Evolutionary conservation across 2,329 filamentous ascomycete species (phyloP).

Genomic region (Xylaria sp.): DNA sequence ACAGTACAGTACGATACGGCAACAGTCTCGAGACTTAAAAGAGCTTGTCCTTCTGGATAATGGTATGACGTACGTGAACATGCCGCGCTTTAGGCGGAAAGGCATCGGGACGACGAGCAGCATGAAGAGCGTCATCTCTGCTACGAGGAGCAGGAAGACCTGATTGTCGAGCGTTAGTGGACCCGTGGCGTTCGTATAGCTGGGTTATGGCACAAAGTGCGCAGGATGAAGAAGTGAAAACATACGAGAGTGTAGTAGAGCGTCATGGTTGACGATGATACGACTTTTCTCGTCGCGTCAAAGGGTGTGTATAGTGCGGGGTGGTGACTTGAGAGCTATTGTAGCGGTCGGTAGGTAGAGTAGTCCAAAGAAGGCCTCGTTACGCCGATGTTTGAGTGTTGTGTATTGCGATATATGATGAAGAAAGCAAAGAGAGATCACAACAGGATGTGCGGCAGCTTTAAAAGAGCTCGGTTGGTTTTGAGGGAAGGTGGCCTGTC

Average conservation of each 20-base stretch:
- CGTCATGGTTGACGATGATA: slow-evolving; percentile 55
- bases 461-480: slow-evolving; percentile 27
- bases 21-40: neutral
- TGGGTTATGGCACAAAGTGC: neutral
- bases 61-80: slow-evolving; percentile 72
- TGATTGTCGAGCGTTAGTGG: slow-evolving; percentile 53
- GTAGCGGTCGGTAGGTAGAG: neutral
- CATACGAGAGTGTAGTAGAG: slow-evolving; percentile 64
- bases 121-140: slow-evolving; percentile 86
- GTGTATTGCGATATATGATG: neutral
- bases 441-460: slow-evolving; percentile 16
- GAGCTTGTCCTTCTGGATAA: neutral
- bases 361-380: slow-evolving; percentile 16
- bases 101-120: slow-evolving; percentile 87
- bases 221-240: slow-evolving; percentile 25
- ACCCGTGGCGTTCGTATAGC: slow-evolving; percentile 23
- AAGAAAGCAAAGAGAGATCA: slow-evolving; percentile 11
- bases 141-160: slow-evolving; percentile 85
- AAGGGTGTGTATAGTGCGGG: slow-evolving; percentile 22
- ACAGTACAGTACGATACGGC: neutral
- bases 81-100: slow-evolving; percentile 83
- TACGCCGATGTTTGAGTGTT: neutral
- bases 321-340: slow-evolving; percentile 18
- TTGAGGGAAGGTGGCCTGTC: slow-evolving; percentile 43
- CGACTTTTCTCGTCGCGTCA: slow-evolving; percentile 26